These are phyloP conservation scores for Plasmodium gaboni DNA, from an alignment of 169 alveolate species.

Conservation along the genomic window DNA sequence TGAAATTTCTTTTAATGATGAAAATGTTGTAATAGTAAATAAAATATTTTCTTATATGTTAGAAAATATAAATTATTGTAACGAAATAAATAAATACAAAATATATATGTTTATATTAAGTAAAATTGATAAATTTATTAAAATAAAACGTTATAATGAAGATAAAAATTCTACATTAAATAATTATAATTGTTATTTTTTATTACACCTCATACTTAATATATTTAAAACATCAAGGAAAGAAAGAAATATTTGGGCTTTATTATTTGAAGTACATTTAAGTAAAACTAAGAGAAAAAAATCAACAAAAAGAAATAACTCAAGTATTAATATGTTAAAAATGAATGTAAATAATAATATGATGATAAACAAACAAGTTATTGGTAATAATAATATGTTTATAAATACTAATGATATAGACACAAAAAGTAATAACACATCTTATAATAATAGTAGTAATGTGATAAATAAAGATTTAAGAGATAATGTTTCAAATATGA, in stretches of 20 bases:
- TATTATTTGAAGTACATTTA: constrained; percentile 41
- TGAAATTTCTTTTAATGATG: constrained; percentile 46
- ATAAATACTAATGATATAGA: no score
- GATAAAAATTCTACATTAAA: constrained; percentile 44
- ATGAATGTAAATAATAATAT: neutral
- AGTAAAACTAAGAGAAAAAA: constrained; percentile 45
- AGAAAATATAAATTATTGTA: constrained; percentile 27
- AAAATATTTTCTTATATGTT: constrained; percentile 63
- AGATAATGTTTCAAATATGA: constrained; percentile 7
- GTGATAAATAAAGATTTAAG: no score
- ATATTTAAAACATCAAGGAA: constrained; percentile 30
- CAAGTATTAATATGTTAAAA: neutral
- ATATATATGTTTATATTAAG: constrained; percentile 40
- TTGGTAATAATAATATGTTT: no score
- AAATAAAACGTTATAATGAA: constrained; percentile 36
- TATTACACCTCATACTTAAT: constrained; percentile 34
- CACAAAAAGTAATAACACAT: no score
- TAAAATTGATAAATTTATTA: constrained; percentile 56
- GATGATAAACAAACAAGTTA: neutral
- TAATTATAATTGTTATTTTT: constrained; percentile 51
- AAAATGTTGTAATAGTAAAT: constrained; percentile 20
- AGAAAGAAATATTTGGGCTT: constrained; percentile 39
- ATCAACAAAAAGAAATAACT: neutral
- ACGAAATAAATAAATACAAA: constrained; percentile 50
- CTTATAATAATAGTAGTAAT: no score